Evolutionary conservation across 768 basidiomycete species (phyloP), one percentile per base, ranked within the genome.

Genomic region (Boletales sp.): DNA sequence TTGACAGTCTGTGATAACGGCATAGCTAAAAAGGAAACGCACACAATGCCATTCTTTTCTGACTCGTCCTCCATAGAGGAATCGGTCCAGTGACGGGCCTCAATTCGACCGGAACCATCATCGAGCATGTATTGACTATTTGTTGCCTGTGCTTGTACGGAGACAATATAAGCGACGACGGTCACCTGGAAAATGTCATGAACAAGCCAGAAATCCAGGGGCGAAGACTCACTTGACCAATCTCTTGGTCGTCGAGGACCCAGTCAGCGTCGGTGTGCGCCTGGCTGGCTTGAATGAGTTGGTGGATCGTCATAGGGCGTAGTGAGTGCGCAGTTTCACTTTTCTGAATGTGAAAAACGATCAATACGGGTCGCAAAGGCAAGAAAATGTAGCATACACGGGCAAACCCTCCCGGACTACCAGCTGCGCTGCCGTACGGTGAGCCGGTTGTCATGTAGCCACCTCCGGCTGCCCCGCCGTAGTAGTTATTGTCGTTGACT

Each of bases 181-280:
- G 86, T 82, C 31, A 93, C 71, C 90, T 93, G 33, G 2, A 48
- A 12, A 25, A 25, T 38, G 34, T 19, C 8, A 25, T 44, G 4
- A 55, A 28, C 31, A 42, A 11, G 15, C 9, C 62, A 55, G 11
- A 33, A 35, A 19, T 30, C n/a, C 25, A 7, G 15, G 2, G 9
- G 17, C 10, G 2, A 8, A 2, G 31, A 57, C 72, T 53, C 56
- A 90, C 94, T 67, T 91, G 90, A 42, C 87, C 87, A 50, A 94
- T 74, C 54, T 94, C 88, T 5, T 76, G 70, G 28, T 83, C 87
- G 50, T 93, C 93, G 32, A 98, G 74, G 51, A 76, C 75, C 83
- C 92, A 96, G 50, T 94, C 91, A 2, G 90, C 86, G 57, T 97
- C 94, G 1, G 86, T 76, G 63, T 95, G 90, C 6, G 84, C 77